A percentile compares a stretch with the other conserved stretches of the same genome.
Conservation (phyloP, 768 basidiomycete species). For the Rhodotorula babjevae region DNA sequence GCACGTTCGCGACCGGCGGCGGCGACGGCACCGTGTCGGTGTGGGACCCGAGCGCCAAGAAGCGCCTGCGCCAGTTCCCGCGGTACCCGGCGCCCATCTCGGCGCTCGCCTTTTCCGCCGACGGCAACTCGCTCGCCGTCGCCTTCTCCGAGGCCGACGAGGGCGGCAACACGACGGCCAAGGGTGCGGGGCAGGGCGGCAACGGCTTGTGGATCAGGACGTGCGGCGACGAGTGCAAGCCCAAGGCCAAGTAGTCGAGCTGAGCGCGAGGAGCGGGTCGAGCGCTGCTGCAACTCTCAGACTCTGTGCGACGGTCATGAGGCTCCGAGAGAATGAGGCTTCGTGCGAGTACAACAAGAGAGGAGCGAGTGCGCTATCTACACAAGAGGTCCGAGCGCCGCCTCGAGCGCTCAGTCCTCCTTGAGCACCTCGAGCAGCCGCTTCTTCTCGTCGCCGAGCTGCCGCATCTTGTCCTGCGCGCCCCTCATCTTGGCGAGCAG, state of each 20-base stretch:
- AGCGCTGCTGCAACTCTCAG: too few relatives aligned
- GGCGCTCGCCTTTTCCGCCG: conserved; percentile 51
- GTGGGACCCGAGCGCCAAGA: conserved; percentile 97
- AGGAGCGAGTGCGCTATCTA: too few relatives aligned
- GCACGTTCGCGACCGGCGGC: conserved; percentile 92
- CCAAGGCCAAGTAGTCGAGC: conserved; percentile 30
- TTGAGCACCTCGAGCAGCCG: conserved; percentile 55
- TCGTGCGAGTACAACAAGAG: too few relatives aligned
- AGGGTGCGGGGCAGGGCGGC: conserved; percentile 6
- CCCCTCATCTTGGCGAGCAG: conserved; percentile 69
- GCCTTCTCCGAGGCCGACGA: conserved; percentile 41
- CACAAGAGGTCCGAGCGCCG: too few relatives aligned
- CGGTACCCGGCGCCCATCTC: conserved; percentile 62
- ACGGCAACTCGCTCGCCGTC: conserved; percentile 48
- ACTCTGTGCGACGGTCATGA: too few relatives aligned
- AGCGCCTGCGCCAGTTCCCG: conserved; percentile 82
- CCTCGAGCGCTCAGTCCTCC: background rate
- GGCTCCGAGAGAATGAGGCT: too few relatives aligned
- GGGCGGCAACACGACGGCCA: conserved; percentile 12
- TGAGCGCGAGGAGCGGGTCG: too few relatives aligned
- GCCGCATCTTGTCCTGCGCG: conserved; percentile 64
- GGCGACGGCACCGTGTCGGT: conserved; percentile 90
- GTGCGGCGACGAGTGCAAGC: conserved; percentile 34
- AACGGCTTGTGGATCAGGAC: conserved; percentile 29
- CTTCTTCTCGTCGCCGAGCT: conserved; percentile 65